Conservation (phyloP, 441 rosid genomes). For the Adansonia rubrostipa region DNA sequence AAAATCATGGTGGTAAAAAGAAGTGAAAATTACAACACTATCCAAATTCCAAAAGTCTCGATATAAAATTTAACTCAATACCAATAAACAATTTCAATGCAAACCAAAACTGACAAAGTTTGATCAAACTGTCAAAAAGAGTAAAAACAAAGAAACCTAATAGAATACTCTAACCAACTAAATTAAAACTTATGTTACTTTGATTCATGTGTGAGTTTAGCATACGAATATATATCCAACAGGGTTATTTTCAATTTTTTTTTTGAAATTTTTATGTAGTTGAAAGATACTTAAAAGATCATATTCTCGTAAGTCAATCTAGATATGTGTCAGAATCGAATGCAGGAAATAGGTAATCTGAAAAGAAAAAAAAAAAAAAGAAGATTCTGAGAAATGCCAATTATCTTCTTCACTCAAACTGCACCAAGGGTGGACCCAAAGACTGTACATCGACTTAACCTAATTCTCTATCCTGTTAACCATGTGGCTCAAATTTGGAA, state of each 20-base stretch:
- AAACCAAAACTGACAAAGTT: background rate
- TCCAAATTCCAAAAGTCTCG: background rate
- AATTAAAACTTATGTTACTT: background rate
- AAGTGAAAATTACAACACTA: background rate
- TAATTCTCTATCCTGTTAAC: background rate
- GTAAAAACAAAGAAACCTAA: background rate
- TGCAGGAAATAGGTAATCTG: no score
- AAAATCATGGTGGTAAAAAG: no score
- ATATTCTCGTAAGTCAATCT: no score
- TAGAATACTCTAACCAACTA: background rate
- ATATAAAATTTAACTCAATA: background rate
- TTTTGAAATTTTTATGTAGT: no score
- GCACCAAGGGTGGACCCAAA: conserved; percentile 1
- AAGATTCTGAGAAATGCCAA: background rate
- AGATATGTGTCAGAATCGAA: no score
- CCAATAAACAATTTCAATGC: background rate
- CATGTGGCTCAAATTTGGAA: conserved; percentile 28
- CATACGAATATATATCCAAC: no score
- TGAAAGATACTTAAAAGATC: no score
- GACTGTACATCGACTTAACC: conserved; percentile 39
- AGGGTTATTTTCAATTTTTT: no score
- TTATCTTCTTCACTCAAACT: background rate
- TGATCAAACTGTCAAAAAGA: background rate
- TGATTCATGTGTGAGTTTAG: no score
- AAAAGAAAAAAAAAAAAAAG: no score